Evolutionary conservation across 768 basidiomycete species (phyloP), one percentile per base, ranked within the genome.

Genomic region (Trametes coccinea): DNA sequence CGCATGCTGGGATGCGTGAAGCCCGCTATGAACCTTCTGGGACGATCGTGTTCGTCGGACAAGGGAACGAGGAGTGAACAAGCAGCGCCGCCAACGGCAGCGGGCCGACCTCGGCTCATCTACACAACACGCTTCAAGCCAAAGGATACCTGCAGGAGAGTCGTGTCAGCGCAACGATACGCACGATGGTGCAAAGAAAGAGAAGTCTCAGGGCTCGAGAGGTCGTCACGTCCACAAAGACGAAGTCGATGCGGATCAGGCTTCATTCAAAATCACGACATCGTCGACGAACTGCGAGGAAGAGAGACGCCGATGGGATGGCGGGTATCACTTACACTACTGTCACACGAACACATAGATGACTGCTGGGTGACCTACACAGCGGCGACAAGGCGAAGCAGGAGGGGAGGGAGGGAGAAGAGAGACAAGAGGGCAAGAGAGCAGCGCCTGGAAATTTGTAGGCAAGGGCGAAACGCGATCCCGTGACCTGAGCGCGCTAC

Each of bases 401-500:
- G 22, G 22, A 22, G 11, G 27, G 10, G 27, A 29, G 27, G 27
- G 27, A 29, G 29, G 29, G 11, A 48, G 10, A 9, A 47, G 27
- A 22, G 45, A 47, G 45, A 47, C 45, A 17, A 22, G 45, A 47
- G 27, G 17, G 17, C 5, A 5, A 10, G 22, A 22, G 7, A 17
- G 22, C 5, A 43, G 13, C 31, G 41, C 49, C 41, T 33, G 49
- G 48, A 59, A 59, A 59, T 59, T 59, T 59, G 57, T 51, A 59
- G 51, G 44, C 31, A 14, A 33, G 7, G 52, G 33, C 30, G 34
- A 13, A 58, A 59, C 62, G 58, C 62, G 62, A 22, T 52, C 62
- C 59, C 58, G 59, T 64, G 62, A 60, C 16, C 4, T 0, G 4
- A 13, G 48, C 57, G 62, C 62, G 62, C 31, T 63, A 63, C 62